These are phyloP conservation scores for Aethionema arabicum DNA, from an alignment of 345 rosid species.

Conservation along the genomic window DNA sequence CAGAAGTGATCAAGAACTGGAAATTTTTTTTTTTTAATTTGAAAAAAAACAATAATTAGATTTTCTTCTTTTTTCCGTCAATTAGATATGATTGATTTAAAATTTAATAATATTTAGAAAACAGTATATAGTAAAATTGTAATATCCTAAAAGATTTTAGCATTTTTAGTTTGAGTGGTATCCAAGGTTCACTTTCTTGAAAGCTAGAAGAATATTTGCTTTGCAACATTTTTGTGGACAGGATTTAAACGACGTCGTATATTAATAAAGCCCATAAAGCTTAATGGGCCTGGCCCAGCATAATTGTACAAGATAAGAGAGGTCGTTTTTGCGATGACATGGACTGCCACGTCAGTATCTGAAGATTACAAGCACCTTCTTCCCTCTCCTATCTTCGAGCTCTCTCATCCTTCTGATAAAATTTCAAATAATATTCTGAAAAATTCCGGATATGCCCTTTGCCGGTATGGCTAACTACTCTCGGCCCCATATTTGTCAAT, in stretches of 20 bases:
- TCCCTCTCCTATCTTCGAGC: neutral
- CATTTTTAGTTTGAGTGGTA: conserved; percentile 30
- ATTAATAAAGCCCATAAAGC: neutral
- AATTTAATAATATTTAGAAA: neutral
- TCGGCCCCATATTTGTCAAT: conserved; percentile 68
- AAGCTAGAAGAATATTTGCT: conserved; percentile 17
- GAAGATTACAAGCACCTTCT: conserved; percentile 25
- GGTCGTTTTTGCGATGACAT: conserved; percentile 5
- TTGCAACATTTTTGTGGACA: conserved; percentile 8
- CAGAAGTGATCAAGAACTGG: neutral
- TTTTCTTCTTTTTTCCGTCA: neutral
- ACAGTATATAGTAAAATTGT: neutral
- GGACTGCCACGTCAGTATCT: conserved; percentile 29
- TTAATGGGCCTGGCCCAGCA: too few relatives aligned
- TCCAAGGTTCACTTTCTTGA: conserved; percentile 24
- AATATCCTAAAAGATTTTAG: neutral
- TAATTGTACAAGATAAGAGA: conserved; percentile 27
- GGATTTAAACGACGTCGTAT: neutral
- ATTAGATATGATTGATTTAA: too few relatives aligned
- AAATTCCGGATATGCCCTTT: neutral
- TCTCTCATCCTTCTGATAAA: neutral
- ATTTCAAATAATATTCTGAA: neutral
- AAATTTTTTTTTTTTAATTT: neutral
- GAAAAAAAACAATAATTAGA: neutral
- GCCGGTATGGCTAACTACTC: conserved; percentile 51